These are phyloP conservation scores for Cicer arietinum DNA, from an alignment of 306 rosid genomes.

Conservation along the genomic window DNA sequence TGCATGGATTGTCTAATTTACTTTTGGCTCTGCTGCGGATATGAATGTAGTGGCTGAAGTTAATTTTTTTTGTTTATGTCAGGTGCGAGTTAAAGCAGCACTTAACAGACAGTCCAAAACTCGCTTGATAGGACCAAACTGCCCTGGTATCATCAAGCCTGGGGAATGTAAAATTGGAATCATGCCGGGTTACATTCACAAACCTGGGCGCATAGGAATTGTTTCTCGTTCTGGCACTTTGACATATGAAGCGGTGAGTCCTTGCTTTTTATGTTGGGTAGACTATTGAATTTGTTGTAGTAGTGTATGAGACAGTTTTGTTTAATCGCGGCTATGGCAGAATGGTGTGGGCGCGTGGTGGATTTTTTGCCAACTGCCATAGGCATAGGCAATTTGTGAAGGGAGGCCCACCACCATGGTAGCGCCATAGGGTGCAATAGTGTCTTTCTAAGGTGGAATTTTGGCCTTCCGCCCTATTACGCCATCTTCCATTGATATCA, in stretches of 20 bases:
- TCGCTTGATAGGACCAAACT: slow-evolving; percentile 94
- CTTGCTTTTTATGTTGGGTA: slow-evolving; percentile 24
- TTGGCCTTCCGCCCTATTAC: background rate
- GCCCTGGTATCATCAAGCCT: slow-evolving; percentile 99
- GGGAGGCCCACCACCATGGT: background rate
- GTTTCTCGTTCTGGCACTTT: slow-evolving; percentile 99
- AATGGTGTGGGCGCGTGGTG: background rate
- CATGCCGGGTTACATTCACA: slow-evolving; percentile 98
- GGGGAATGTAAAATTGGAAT: slow-evolving; percentile 99
- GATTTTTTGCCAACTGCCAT: background rate
- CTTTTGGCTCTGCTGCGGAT: slow-evolving; percentile 23
- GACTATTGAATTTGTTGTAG: slow-evolving; percentile 20
- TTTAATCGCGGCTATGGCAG: background rate
- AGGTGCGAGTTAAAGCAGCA: slow-evolving; percentile 97
- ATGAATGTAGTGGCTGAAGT: slow-evolving; percentile 35
- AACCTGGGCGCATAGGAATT: slow-evolving; percentile 97
- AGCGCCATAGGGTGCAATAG: background rate
- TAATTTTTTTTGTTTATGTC: slow-evolving; percentile 30
- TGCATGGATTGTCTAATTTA: slow-evolving; percentile 1
- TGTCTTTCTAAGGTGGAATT: background rate
- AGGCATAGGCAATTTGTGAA: background rate
- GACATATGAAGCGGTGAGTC: slow-evolving; percentile 98
- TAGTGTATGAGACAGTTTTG: slow-evolving; percentile 3
- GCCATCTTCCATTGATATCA: background rate
- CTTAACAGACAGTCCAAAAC: slow-evolving; percentile 87